Evolutionary conservation across 345 rosid species (phyloP).

Genomic region (Microthlaspi erraticum): DNA sequence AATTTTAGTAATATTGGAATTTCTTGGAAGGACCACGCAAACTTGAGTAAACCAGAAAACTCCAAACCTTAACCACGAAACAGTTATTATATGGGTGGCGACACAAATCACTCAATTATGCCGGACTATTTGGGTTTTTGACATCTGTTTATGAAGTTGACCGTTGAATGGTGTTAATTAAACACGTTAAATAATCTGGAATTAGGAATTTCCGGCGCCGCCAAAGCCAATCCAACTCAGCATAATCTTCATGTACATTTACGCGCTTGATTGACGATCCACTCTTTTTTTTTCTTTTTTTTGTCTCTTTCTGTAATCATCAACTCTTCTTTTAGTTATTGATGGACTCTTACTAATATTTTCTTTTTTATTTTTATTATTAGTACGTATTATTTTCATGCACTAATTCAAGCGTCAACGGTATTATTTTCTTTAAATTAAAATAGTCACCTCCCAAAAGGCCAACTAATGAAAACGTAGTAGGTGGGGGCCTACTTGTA

Average conservation of each 20-base stretch:
- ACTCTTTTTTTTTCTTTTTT: no score
- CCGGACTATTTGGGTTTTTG: no score
- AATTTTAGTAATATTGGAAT: no score
- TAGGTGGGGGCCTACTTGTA: constrained; percentile 30
- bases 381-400: no score
- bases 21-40: no score
- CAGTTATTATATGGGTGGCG: neutral
- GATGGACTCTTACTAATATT: neutral
- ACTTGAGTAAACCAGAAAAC: no score
- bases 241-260: neutral
- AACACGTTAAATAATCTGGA: no score
- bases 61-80: no score
- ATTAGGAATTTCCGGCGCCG: no score
- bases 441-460: constrained; percentile 25
- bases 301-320: neutral
- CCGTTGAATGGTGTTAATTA: neutral
- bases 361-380: neutral
- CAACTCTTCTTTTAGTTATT: constrained; percentile 2
- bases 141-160: neutral
- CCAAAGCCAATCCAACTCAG: constrained; percentile 8
- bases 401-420: constrained; percentile 1
- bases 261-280: constrained; percentile 15
- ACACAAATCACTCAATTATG: constrained; percentile 11
- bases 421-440: neutral
- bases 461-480: neutral